A percentile compares a stretch with the other conserved stretches of the same genome.
Conservation (phyloP, 129 eudicot species). For the Arctium minus region DNA sequence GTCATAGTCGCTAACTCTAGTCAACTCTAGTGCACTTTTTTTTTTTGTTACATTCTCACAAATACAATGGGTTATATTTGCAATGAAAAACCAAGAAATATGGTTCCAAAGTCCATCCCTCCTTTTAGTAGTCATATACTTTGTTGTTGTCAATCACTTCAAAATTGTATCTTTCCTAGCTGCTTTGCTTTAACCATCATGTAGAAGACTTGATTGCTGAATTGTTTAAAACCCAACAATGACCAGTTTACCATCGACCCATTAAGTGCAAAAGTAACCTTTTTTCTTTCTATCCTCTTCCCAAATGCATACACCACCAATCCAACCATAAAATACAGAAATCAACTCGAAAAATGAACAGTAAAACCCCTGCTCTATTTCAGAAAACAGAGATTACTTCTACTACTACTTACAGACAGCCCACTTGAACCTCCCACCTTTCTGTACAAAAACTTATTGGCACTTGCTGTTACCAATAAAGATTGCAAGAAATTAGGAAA, state of each 20-base stretch:
- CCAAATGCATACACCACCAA: not conserved
- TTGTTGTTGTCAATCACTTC: not conserved
- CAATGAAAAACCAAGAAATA: not conserved
- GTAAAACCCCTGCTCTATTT: constrained; percentile 3
- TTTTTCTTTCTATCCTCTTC: too few relatives aligned
- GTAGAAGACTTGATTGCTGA: not conserved
- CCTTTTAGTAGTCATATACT: not conserved
- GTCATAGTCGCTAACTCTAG: too few relatives aligned
- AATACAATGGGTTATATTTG: not conserved
- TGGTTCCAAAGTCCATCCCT: not conserved
- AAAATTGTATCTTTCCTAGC: not conserved
- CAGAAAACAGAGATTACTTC: constrained; percentile 5
- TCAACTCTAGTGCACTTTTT: not conserved
- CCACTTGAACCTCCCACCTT: constrained; percentile 36
- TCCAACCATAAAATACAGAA: not conserved
- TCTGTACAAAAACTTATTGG: constrained; percentile 35
- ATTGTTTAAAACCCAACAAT: too few relatives aligned
- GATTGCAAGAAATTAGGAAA: constrained; percentile 35
- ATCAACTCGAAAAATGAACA: not conserved
- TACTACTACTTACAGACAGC: constrained; percentile 18
- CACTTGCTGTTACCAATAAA: constrained; percentile 26
- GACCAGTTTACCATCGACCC: not conserved
- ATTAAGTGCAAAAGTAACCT: not conserved
- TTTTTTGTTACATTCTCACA: not conserved
- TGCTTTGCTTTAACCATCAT: not conserved